These are phyloP conservation scores for Malus sylvestris DNA, from an alignment of 306 rosid genomes.

Conservation along the genomic window DNA sequence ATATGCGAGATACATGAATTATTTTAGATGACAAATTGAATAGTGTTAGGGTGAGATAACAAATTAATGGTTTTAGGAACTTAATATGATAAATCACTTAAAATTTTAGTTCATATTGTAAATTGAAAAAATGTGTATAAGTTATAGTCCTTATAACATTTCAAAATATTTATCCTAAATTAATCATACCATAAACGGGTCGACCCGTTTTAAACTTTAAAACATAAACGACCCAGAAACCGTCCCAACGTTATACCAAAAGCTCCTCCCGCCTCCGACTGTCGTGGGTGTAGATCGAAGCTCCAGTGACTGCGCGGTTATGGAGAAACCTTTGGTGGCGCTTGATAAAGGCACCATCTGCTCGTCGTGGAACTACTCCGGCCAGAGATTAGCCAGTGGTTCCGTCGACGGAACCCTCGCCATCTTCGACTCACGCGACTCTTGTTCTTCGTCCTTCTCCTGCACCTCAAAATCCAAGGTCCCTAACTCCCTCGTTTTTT, in stretches of 20 bases:
- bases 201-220: not conserved
- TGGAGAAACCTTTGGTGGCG: conserved; percentile 66
- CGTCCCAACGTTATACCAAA: not conserved
- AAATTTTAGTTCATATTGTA: no score
- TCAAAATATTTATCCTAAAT: no score
- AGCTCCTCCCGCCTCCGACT: not conserved
- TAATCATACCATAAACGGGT: no score
- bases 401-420: conserved; percentile 58
- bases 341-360: conserved; percentile 58
- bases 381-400: conserved; percentile 58
- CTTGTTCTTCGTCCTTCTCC: conserved; percentile 53
- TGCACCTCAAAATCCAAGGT: conserved; percentile 61
- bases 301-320: conserved; percentile 3
- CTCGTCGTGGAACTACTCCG: conserved; percentile 72
- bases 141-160: no score
- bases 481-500: not conserved
- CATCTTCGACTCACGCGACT: conserved; percentile 54
- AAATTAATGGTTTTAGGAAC: no score
- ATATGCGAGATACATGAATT: no score
- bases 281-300: not conserved
- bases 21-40: no score
- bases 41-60: no score
- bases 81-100: no score
- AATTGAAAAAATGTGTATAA: no score
- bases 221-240: not conserved